phyloP scores from a whole-genome alignment of 345 rosid genomes.

The Noccaea bulbosa region DNA sequence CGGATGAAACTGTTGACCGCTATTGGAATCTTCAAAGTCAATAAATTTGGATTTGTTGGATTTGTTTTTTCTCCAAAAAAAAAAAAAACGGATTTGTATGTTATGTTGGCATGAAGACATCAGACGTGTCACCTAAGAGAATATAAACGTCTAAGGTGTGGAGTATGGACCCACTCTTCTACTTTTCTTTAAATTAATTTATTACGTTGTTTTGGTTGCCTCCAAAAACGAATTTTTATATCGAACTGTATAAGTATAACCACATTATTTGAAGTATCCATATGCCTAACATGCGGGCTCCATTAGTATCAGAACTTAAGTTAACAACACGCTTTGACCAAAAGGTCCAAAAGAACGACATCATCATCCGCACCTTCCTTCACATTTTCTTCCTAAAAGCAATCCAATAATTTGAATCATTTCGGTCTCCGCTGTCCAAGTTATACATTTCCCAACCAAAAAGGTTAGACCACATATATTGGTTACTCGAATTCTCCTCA shows the following conservation, averaged over 20 bases:
- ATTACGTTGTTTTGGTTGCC: neutral
- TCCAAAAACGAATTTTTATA: neutral
- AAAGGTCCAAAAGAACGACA: no score
- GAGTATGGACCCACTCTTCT: neutral
- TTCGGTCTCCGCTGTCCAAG: conserved; percentile 34
- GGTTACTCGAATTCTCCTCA: conserved; percentile 26
- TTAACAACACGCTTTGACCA: neutral
- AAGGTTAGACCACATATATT: conserved; percentile 35
- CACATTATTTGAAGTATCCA: neutral
- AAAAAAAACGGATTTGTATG: neutral
- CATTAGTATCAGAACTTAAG: neutral
- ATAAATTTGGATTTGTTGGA: conserved; percentile 9
- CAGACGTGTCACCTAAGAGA: conserved; percentile 9
- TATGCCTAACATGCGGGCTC: neutral
- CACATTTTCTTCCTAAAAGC: neutral
- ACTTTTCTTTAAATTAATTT: neutral
- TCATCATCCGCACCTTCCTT: no score
- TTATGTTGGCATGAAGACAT: conserved; percentile 27
- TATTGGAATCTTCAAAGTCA: conserved; percentile 37
- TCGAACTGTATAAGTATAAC: neutral
- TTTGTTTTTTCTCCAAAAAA: neutral
- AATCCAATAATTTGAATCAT: conserved; percentile 14
- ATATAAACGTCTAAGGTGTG: neutral
- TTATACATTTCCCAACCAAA: conserved; percentile 37
- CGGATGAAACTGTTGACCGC: conserved; percentile 17